phyloP scores from a whole-genome alignment of 2,329 filamentous ascomycete species.

The Clarireedia paspali region DNA sequence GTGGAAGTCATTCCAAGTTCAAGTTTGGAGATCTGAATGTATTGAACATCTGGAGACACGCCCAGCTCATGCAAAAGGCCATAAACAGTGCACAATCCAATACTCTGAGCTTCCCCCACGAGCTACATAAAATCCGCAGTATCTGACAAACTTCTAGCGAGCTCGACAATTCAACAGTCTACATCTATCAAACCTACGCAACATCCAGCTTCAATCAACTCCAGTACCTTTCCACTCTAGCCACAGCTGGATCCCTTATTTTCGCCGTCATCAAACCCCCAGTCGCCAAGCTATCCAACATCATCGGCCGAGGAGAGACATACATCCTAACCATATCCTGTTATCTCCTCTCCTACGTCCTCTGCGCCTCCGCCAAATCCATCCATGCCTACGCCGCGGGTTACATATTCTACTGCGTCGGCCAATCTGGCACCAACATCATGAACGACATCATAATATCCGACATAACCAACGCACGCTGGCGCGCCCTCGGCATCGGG shows the following conservation, averaged over 20 bases:
- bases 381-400: conserved; percentile 45
- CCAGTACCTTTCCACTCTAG: conserved; percentile 26
- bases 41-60: too few species aligned
- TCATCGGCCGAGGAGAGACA: conserved; percentile 54
- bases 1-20: too few species aligned
- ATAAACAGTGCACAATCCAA: too few species aligned
- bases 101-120: too few species aligned
- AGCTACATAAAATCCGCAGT: too few species aligned
- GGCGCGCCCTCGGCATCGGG: conserved; percentile 42
- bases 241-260: conserved; percentile 31
- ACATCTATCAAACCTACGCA: conserved; percentile 29
- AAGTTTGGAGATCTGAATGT: too few species aligned
- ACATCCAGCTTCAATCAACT: conserved; percentile 29
- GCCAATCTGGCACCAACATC: conserved; percentile 51
- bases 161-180: conserved; percentile 27
- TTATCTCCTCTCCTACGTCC: conserved; percentile 48
- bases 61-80: too few species aligned
- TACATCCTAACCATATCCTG: conserved; percentile 47
- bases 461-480: conserved; percentile 48
- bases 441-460: conserved; percentile 57
- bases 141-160: conserved; percentile 16
- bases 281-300: conserved; percentile 53
- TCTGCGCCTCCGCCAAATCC: conserved; percentile 46
- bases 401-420: conserved; percentile 51
- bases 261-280: conserved; percentile 51